Percentiles rank a stretch among this genome's conserved stretches.
Evolutionary conservation across 2,329 filamentous ascomycete species (phyloP).

Genomic region (Cladosporium sp.): DNA sequence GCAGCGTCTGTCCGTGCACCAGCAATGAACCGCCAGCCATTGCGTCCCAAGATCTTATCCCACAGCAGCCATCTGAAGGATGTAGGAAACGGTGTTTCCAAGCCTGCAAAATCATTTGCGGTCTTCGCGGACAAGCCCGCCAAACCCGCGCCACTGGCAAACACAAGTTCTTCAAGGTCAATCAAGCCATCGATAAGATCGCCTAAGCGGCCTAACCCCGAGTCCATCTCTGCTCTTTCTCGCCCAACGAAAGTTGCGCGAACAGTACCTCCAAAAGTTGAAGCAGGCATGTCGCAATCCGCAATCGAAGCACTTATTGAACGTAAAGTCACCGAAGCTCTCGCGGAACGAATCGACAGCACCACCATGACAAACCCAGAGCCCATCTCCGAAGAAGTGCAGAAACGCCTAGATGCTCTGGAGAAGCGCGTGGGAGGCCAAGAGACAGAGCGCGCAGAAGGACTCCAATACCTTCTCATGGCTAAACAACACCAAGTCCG

Average conservation of each 20-base stretch:
- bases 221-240: constrained; percentile 36
- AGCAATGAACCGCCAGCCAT: constrained; percentile 61
- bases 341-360: constrained; percentile 64
- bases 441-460: constrained; percentile 74
- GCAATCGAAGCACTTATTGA: constrained; percentile 90
- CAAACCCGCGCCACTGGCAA: constrained; percentile 40
- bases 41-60: constrained; percentile 70
- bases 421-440: constrained; percentile 75
- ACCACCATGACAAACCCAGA: constrained; percentile 19
- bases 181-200: constrained; percentile 21
- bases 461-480: constrained; percentile 80
- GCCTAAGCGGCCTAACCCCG: constrained; percentile 32
- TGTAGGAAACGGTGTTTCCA: constrained; percentile 52
- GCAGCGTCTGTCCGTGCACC: constrained; percentile 26
- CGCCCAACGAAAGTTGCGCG: constrained; percentile 39
- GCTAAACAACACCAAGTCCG: constrained; percentile 84
- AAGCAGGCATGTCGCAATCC: constrained; percentile 47
- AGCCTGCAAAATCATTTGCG: constrained; percentile 77
- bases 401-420: constrained; percentile 74
- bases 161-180: constrained; percentile 22
- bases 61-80: constrained; percentile 60
- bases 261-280: constrained; percentile 20
- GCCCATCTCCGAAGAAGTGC: constrained; percentile 68
- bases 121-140: constrained; percentile 73
- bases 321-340: constrained; percentile 82